Evolutionary conservation across 2,329 filamentous ascomycete genomes (phyloP), one percentile per base, ranked within the genome.

Genomic region (Colletotrichum chlorophyti): DNA sequence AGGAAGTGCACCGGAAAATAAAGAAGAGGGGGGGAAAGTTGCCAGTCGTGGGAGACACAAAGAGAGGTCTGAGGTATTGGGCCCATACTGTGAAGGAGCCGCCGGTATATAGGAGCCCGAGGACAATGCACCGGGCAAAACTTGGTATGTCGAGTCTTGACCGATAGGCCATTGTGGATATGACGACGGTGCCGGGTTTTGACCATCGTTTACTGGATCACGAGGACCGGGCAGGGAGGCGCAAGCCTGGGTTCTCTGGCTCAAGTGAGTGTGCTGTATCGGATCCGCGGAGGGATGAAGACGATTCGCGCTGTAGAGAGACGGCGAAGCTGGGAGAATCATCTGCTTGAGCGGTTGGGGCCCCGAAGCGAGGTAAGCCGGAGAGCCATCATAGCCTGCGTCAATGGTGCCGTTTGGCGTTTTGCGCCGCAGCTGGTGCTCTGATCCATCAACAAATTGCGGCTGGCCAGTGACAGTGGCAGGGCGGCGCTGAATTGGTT

Each of bases 381-480:
- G 87, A 5, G 91, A 91, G 27, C 91, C 92, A 80, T 98, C 93
- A 69, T 97, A 97, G 10, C 92, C 93, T 51, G 91, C 92, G 64
- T 94, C 89, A 61, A 98, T 83, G 32, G 93, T 97, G n/a, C 94
- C 95, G 68, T 89, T 94, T 5, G 94, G 95, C 8, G 94, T 98
- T 74, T 98, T 98, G 64, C 94, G 86, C 64, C 94, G 87, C 54
- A 97, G 80, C 66, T 91, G 90, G 72, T 96, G 88, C 72, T 97
- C 92, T 51, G 74, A 71, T 53, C 74, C 72, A 5, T 77, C 74
- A 26, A 54, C 17, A 19, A 59, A 37, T 6, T 58, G 60, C n/a
- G 50, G 38, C 15, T 45, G 54, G 14, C 54, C 50, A 12, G 38
- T 31, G 12, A 40, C 26, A 15, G 46, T 43, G 5, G 50, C 34